Percentiles rank a stretch among this genome's conserved stretches.
phyloP scores from a whole-genome alignment of 352 stramenopile genomes.

The Blastocystis hominis region DNA sequence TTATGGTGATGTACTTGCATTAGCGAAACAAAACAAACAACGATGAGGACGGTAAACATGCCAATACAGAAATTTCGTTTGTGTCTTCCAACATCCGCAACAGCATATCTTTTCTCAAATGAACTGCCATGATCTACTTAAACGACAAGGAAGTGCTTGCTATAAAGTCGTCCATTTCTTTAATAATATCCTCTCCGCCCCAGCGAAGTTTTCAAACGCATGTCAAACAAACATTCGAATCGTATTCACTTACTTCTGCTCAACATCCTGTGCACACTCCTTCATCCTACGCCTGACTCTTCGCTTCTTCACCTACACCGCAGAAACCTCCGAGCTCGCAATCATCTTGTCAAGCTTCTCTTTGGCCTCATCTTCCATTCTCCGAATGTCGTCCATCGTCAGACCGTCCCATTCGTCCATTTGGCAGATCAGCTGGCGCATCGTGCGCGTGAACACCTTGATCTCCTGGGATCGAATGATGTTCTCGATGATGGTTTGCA shows the following conservation, averaged over 20 bases:
- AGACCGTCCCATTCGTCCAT: slow-evolving; percentile 56
- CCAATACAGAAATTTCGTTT: slow-evolving; percentile 41
- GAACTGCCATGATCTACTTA: neutral
- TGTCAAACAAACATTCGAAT: slow-evolving; percentile 40
- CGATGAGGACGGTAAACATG: slow-evolving; percentile 34
- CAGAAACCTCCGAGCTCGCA: neutral
- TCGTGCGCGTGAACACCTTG: slow-evolving; percentile 56
- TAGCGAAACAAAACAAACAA: slow-evolving; percentile 47
- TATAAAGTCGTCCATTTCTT: neutral
- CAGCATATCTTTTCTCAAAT: slow-evolving; percentile 1
- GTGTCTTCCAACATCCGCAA: neutral
- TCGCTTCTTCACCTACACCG: neutral
- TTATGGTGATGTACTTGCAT: slow-evolving; percentile 4
- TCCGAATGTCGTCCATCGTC: slow-evolving; percentile 49
- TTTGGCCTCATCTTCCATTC: slow-evolving; percentile 55
- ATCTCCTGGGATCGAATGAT: slow-evolving; percentile 54
- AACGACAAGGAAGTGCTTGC: neutral
- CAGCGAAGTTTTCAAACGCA: slow-evolving; percentile 5
- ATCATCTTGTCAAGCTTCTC: slow-evolving; percentile 46
- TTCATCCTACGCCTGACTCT: slow-evolving; percentile 20
- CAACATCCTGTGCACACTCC: neutral
- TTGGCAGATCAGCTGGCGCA: slow-evolving; percentile 47
- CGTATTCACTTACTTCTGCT: neutral
- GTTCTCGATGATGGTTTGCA: slow-evolving; percentile 56
- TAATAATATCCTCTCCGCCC: neutral